Base-by-base conservation (phyloP, 805 yeast genomes). In the Isabelozyma gotoi region DNA sequence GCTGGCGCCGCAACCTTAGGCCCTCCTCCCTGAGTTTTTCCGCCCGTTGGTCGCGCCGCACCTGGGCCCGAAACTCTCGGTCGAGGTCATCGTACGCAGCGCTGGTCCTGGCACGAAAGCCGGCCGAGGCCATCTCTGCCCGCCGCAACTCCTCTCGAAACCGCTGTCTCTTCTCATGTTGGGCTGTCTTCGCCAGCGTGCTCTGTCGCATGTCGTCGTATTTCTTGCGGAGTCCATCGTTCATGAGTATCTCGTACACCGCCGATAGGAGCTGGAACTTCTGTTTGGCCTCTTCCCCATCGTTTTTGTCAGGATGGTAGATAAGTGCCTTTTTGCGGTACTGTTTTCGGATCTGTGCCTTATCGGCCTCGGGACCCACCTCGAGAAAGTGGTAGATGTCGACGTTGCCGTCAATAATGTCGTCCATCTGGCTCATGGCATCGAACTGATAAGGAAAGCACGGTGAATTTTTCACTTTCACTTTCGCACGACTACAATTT, bases 251-350 rank as follows among this genome's bases (percentile, higher is more conserved):
- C 33, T 65, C 62, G 54, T 68, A 60, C 5, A 62, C 53, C 29
- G 56, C 52, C 6, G 66, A 52, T 39, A 67, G 50, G 11, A 59
- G 38, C 32, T 65, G 65, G 52, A 71, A 71, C 44, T 61, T 56
- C 33, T 36, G 41, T 8, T 47, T 47, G 7, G 45, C 47, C 1
- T 64, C 65, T 2, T 59, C 54, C 14, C 56, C 47, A 8, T 56
- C 46, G 47, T 64, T 63, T 49, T 71, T 72, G 49, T 72, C 77
- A 5, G 77, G 76, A 46, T 72, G 76, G 46, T 54, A 65, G 16
- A 46, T 37, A 16, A 71, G 59, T 0, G 77, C 76, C 44, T 58
- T 49, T 33, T 52, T 51, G 32, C 75, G 55, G 50, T 67, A 71
- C 38, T 57, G 59, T 5, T 56, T 42, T 33, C 60, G 50, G 18